Evolutionary conservation across 2,329 filamentous ascomycete species (phyloP).

Genomic region (Neonectria magnoliae): DNA sequence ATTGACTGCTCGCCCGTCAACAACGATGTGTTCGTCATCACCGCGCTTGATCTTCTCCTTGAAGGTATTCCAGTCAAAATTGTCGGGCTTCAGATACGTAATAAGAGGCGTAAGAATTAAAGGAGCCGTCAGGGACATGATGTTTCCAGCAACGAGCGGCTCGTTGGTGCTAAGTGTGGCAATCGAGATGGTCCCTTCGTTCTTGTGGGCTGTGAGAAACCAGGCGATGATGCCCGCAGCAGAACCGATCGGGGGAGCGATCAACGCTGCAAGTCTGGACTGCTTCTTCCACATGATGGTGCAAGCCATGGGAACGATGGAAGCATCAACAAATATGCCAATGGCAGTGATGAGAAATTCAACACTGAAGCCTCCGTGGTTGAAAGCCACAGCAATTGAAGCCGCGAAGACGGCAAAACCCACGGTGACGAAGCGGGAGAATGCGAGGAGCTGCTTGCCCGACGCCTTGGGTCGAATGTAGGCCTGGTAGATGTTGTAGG

Average conservation of each 20-base stretch:
- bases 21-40: slow-evolving; percentile 16
- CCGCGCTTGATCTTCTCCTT: slow-evolving; percentile 22
- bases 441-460: slow-evolving; percentile 45
- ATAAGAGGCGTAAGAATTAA: slow-evolving; percentile 16
- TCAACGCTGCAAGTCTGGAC: slow-evolving; percentile 72
- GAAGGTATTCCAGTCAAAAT: slow-evolving; percentile 20
- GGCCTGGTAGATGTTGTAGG: slow-evolving; percentile 20
- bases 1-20: slow-evolving; percentile 16
- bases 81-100: slow-evolving; percentile 11
- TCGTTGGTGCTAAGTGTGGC: slow-evolving; percentile 14
- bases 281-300: slow-evolving; percentile 82
- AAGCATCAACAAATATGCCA: slow-evolving; percentile 84
- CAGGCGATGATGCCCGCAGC: slow-evolving; percentile 73
- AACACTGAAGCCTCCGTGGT: slow-evolving; percentile 78
- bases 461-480: slow-evolving; percentile 12
- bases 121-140: slow-evolving; percentile 15
- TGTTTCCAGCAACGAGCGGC: slow-evolving; percentile 20
- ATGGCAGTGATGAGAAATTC: slow-evolving; percentile 77
- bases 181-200: slow-evolving; percentile 12
- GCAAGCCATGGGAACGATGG: slow-evolving; percentile 80
- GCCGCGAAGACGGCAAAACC: slow-evolving; percentile 85
- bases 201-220: slow-evolving; percentile 68
- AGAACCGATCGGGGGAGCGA: slow-evolving; percentile 72
- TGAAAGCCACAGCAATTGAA: slow-evolving; percentile 76
- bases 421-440: slow-evolving; percentile 79